Conservation (phyloP, 345 rosid species). For the Syzygium grande region DNA sequence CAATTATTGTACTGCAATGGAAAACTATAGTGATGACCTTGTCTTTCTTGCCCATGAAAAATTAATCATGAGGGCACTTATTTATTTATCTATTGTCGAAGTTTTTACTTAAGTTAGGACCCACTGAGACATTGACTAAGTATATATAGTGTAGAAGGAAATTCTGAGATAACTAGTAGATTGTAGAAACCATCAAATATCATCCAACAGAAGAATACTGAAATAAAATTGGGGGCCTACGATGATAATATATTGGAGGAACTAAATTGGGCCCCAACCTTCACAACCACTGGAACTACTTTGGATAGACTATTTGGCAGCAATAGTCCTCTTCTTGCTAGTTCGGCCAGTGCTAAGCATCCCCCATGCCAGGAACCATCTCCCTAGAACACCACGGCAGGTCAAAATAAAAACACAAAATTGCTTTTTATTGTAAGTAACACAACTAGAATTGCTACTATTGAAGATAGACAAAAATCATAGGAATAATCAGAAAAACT, state of each 20-base stretch:
- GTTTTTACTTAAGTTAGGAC: neutral
- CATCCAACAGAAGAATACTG: neutral
- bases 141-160: neutral
- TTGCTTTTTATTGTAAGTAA: neutral
- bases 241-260: neutral
- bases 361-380: slow-evolving; percentile 99
- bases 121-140: neutral
- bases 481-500: neutral
- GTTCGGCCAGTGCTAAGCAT: slow-evolving; percentile 92
- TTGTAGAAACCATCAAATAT: neutral
- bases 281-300: slow-evolving; percentile 77
- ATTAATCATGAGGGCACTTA: neutral
- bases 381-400: slow-evolving; percentile 38
- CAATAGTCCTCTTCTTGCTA: slow-evolving; percentile 92
- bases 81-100: neutral
- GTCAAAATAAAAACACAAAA: neutral
- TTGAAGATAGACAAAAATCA: neutral
- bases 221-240: neutral
- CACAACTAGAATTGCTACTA: neutral
- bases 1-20: neutral
- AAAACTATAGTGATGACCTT: neutral
- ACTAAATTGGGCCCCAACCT: slow-evolving; percentile 35
- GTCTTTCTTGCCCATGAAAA: neutral
- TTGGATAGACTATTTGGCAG: slow-evolving; percentile 81
- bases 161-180: neutral